Percentiles rank a stretch among this genome's conserved stretches.
These are phyloP conservation scores for Penicillium cinerascens DNA, from an alignment of 495 filamentous ascomycete genomes.

Conservation along the genomic window DNA sequence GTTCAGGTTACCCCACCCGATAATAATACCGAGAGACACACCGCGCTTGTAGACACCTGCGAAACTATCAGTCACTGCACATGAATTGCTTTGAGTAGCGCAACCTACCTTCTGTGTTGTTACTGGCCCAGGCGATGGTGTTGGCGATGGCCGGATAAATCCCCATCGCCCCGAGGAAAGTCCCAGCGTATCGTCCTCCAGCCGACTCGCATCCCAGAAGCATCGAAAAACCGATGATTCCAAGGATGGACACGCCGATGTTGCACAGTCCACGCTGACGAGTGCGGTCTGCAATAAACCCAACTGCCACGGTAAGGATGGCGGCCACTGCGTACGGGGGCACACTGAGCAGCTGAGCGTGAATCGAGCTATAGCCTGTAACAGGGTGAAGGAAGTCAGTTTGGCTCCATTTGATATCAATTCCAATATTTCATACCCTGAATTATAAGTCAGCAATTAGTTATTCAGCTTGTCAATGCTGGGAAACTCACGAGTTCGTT, in stretches of 20 bases:
- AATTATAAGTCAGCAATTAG: neutral
- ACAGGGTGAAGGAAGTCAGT: neutral
- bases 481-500: constrained; percentile 42
- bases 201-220: constrained; percentile 58
- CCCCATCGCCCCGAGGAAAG: constrained; percentile 81
- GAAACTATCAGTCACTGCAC: neutral
- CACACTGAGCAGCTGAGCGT: constrained; percentile 77
- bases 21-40: constrained; percentile 79
- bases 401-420: neutral
- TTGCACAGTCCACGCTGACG: constrained; percentile 78
- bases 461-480: neutral
- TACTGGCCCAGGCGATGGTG: constrained; percentile 83
- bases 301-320: constrained; percentile 69
- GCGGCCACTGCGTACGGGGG: constrained; percentile 87
- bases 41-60: constrained; percentile 83
- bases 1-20: constrained; percentile 92
- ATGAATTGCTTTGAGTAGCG: neutral
- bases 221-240: constrained; percentile 76
- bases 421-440: constrained; percentile 17
- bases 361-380: constrained; percentile 63
- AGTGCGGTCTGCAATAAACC: constrained; percentile 77
- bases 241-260: constrained; percentile 65
- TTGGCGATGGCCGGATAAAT: constrained; percentile 94
- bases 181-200: constrained; percentile 73
- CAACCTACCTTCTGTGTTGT: constrained; percentile 71